These are phyloP conservation scores for Irpex sp. DNA, from an alignment of 1,284 basidiomycete genomes.

Conservation along the genomic window DNA sequence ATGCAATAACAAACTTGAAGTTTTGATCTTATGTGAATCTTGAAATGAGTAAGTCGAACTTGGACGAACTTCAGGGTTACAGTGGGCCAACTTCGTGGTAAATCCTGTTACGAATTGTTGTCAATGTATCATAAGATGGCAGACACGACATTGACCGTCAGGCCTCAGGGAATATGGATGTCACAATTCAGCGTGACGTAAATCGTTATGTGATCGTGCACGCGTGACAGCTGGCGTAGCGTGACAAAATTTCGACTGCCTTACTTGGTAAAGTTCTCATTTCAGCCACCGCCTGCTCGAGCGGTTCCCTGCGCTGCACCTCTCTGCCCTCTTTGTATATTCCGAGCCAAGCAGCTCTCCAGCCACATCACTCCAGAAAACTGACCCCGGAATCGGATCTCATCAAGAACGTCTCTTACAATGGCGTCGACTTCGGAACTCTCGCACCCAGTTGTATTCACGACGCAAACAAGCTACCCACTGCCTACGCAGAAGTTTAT, in stretches of 20 bases:
- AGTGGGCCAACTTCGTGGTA: no score
- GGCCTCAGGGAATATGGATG: background rate
- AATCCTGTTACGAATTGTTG: no score
- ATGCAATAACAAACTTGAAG: no score
- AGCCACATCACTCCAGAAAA: no score
- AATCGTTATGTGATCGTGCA: background rate
- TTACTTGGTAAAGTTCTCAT: background rate
- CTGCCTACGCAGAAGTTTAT: conserved; percentile 93
- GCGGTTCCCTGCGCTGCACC: background rate
- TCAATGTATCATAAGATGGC: no score
- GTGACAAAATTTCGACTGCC: conserved; percentile 2
- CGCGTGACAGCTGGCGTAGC: background rate
- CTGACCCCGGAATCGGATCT: no score
- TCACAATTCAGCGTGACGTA: background rate
- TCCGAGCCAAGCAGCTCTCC: no score
- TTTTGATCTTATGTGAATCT: no score
- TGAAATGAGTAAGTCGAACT: no score
- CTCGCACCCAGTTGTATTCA: conserved; percentile 71
- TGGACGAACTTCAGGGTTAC: no score
- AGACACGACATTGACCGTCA: background rate
- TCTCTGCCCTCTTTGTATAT: background rate
- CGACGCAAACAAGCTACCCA: conserved; percentile 75
- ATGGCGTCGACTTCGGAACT: conserved; percentile 29
- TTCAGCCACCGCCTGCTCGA: background rate
- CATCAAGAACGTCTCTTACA: background rate